These are phyloP conservation scores for Lactarius vividus DNA, from an alignment of 768 basidiomycete genomes.

Conservation along the genomic window DNA sequence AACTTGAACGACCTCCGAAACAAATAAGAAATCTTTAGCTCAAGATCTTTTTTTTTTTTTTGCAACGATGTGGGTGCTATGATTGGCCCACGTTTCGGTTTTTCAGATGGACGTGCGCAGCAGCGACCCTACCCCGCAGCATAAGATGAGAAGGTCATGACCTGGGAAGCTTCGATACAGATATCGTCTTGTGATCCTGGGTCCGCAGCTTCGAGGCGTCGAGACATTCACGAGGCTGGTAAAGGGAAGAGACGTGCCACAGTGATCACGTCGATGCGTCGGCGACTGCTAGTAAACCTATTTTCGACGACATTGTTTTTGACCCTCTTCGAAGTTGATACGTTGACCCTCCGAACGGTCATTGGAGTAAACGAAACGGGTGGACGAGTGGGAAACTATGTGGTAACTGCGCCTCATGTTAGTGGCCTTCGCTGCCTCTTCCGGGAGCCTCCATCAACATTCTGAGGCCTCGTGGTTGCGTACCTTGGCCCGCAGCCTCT, in stretches of 20 bases:
- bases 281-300: conserved; percentile 44
- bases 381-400: neutral
- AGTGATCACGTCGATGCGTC: conserved; percentile 36
- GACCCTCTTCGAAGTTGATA: conserved; percentile 49
- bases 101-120: neutral
- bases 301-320: conserved; percentile 73
- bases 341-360: conserved; percentile 32
- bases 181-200: conserved; percentile 48
- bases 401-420: neutral
- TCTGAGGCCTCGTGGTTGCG: conserved; percentile 28
- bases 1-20: no score
- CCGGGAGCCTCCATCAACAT: neutral
- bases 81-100: no score
- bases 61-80: no score
- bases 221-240: conserved; percentile 59
- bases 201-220: conserved; percentile 42
- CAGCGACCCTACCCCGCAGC: conserved; percentile 38
- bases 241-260: neutral
- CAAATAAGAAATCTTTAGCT: no score
- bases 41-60: no score
- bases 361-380: conserved; percentile 16
- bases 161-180: conserved; percentile 70
- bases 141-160: conserved; percentile 70
- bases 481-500: neutral
- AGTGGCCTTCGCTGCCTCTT: neutral